These are phyloP conservation scores for Spinellus fusiger DNA, from an alignment of 192 early-diverging fungal species.

Conservation along the genomic window DNA sequence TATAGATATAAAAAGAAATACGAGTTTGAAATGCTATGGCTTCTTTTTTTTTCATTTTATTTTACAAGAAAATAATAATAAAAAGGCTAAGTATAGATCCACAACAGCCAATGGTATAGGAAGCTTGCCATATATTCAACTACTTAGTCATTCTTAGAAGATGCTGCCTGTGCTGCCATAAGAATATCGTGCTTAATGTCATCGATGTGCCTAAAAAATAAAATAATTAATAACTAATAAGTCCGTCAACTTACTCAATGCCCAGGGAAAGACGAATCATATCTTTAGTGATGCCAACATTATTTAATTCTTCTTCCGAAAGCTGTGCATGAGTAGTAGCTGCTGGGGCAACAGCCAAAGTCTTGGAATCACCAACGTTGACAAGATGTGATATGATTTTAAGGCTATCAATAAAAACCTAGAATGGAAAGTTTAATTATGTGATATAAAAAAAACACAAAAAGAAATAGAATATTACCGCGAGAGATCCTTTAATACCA, in stretches of 20 bases:
- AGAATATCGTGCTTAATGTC: slow-evolving; percentile 66
- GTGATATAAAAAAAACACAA: not conserved
- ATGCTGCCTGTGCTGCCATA: too few relatives aligned
- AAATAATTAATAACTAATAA: not conserved
- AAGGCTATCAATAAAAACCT: slow-evolving; percentile 68
- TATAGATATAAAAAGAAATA: too few relatives aligned
- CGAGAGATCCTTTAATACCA: slow-evolving; percentile 49
- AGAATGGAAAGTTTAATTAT: not conserved
- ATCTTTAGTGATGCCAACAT: slow-evolving; percentile 74
- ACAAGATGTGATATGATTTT: slow-evolving; percentile 86
- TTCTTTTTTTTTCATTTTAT: too few relatives aligned
- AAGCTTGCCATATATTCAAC: too few relatives aligned
- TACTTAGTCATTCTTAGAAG: too few relatives aligned
- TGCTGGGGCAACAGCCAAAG: slow-evolving; percentile 81
- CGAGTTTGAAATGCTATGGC: too few relatives aligned
- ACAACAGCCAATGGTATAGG: too few relatives aligned
- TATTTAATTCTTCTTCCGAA: slow-evolving; percentile 70
- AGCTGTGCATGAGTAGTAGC: slow-evolving; percentile 88
- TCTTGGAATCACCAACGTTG: slow-evolving; percentile 92
- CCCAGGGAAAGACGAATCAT: slow-evolving; percentile 83
- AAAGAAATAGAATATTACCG: slow-evolving; percentile 6
- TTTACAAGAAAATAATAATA: too few relatives aligned
- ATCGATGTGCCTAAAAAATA: slow-evolving; percentile 46
- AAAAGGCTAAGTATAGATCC: too few relatives aligned
- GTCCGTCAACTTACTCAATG: slow-evolving; percentile 48